Evolutionary conservation across 2,329 filamentous ascomycete species (phyloP).

Genomic region (Geosmithia morbida): DNA sequence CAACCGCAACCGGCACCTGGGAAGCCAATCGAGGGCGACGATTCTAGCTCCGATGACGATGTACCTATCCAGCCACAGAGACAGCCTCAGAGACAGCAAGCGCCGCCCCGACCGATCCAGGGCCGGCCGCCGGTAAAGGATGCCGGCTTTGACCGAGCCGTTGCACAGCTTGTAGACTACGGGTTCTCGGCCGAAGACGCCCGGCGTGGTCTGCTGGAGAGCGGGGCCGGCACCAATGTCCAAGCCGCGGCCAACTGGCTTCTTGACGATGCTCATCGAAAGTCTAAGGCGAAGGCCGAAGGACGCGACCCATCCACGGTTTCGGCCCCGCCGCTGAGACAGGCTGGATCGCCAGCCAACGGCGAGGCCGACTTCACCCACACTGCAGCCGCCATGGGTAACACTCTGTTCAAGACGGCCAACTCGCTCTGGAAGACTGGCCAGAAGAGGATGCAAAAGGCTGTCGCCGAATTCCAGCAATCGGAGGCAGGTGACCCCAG

Average conservation of each 20-base stretch:
- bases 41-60: conserved; percentile 32
- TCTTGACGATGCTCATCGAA: conserved; percentile 77
- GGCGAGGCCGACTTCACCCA: conserved; percentile 64
- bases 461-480: conserved; percentile 71
- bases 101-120: conserved; percentile 7
- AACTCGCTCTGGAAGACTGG: conserved; percentile 92
- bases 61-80: conserved; percentile 8
- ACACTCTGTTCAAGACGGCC: conserved; percentile 78
- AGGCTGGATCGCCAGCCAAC: conserved; percentile 37
- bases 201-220: conserved; percentile 65
- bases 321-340: conserved; percentile 23
- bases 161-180: conserved; percentile 88
- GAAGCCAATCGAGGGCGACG: conserved; percentile 37
- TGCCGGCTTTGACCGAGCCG: conserved; percentile 52
- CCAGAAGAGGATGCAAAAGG: conserved; percentile 85
- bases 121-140: not conserved
- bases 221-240: conserved; percentile 64
- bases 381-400: conserved; percentile 69
- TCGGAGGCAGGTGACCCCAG: conserved; percentile 53
- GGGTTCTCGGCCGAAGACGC: conserved; percentile 81
- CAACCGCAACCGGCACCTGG: conserved; percentile 37
- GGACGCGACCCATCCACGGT: conserved; percentile 18
- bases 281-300: conserved; percentile 59
- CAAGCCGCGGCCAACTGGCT: conserved; percentile 83
- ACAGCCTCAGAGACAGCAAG: conserved; percentile 7